Evolutionary conservation across 495 filamentous ascomycete species (phyloP), one percentile per base, ranked within the genome.

Genomic region (Aspergillus steynii): DNA sequence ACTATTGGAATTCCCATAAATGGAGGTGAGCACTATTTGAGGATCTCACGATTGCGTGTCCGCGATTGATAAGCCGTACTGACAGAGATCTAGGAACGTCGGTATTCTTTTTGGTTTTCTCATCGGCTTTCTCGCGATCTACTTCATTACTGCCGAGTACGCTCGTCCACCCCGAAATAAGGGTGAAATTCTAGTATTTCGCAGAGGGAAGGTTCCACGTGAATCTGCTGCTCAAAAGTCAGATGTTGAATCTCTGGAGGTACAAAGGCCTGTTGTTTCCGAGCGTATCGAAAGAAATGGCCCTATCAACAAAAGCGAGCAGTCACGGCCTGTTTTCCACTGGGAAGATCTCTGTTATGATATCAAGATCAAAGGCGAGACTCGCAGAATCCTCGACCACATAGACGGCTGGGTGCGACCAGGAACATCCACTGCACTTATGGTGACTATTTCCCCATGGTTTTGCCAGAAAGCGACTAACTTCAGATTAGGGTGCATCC

Each of bases 291-390:
- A 51, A 26, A 31, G 15, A 1, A 71, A 65, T 14, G 66, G 65
- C 2, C 37, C 58, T 60, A 4, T 73, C 81, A 29, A 80, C 85
- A 65, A 84, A 87, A 28, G 32, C n/a, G 12, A 58, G 55, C 20
- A n/a, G 77, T 5, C 67, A 69, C 51, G 64, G 56, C 26, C 85
- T 56, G 83, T 91, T 46, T 82, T 91, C 61, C 89, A 88, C 7
- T 90, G 85, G 86, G 80, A 88, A 67, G 76, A 85, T 61, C 78
- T 93, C 12, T 83, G 80, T 64, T 91, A 90, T 61, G 80, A 79
- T 10, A 84, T 89, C 46, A 82, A 81, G 14, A 77, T 77, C 63
- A 74, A 83, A 37, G 75, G 73, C 42, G 74, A 80, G 7, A 65
- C 81, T 50, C 72, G 80, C 45, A 74, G 75, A 26, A 70, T 89